Evolutionary conservation across 2,329 filamentous ascomycete species (phyloP).

Genomic region (Neopestalotiopsis sp.): DNA sequence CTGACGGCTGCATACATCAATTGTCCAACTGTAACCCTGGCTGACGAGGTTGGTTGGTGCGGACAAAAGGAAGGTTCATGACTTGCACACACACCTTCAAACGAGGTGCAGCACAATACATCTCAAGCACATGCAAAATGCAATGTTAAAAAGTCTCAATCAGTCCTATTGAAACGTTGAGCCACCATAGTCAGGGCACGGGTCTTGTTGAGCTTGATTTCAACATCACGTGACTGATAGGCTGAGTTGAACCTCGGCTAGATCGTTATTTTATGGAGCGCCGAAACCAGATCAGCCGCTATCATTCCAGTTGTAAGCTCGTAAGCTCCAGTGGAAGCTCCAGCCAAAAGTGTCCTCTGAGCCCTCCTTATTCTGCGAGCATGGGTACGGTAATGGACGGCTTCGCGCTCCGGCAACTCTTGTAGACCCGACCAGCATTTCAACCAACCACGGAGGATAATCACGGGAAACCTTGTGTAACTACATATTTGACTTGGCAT

Average conservation of each 20-base stretch:
- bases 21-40: too few species aligned
- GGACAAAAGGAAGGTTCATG: too few species aligned
- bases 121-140: neutral
- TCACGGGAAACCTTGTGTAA: neutral
- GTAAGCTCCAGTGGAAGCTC: neutral
- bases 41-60: too few species aligned
- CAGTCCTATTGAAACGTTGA: neutral
- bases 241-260: neutral
- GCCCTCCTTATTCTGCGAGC: neutral
- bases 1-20: too few species aligned
- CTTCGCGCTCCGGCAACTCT: conserved; percentile 14
- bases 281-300: neutral
- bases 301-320: neutral
- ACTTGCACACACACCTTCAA: neutral
- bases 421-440: neutral
- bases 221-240: neutral
- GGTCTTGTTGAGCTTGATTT: neutral
- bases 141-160: neutral
- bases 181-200: neutral
- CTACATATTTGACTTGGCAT: neutral
- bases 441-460: conserved; percentile 4
- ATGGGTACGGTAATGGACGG: neutral
- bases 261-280: neutral
- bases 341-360: neutral
- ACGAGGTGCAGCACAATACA: neutral